phyloP scores from a whole-genome alignment of 805 yeast genomes.

The Wickerhamomyces bovis region DNA sequence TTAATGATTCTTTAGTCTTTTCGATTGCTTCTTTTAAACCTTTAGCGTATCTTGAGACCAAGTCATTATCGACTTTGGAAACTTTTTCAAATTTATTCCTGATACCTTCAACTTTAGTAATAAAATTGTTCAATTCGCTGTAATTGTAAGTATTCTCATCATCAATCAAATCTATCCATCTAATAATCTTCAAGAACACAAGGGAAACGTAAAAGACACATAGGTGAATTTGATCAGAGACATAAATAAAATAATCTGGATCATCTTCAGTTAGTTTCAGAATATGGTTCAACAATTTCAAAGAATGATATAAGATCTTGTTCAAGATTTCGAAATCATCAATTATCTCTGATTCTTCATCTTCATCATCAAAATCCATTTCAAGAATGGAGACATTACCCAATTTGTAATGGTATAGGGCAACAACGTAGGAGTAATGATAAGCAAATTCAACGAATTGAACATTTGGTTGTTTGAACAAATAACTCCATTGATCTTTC shows the following conservation, averaged over 20 bases:
- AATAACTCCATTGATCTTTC: constrained; percentile 64
- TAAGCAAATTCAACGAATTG: constrained; percentile 72
- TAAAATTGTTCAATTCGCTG: constrained; percentile 14
- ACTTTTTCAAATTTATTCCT: constrained; percentile 13
- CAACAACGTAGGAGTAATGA: constrained; percentile 51
- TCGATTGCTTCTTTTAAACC: constrained; percentile 11
- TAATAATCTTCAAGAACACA: constrained; percentile 18
- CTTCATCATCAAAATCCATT: constrained; percentile 4
- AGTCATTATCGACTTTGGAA: constrained; percentile 14
- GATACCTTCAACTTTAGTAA: constrained; percentile 15
- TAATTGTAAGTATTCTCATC: constrained; percentile 11
- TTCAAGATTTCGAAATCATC: constrained; percentile 18
- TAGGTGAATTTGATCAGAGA: constrained; percentile 67
- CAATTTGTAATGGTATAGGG: constrained; percentile 36
- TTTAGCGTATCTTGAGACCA: constrained; percentile 15
- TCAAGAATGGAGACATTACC: constrained; percentile 9
- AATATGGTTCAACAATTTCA: constrained; percentile 23
- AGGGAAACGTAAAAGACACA: constrained; percentile 20
- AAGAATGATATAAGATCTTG: constrained; percentile 21
- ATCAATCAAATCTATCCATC: constrained; percentile 20
- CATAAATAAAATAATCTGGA: constrained; percentile 56
- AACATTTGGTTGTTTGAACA: constrained; percentile 62
- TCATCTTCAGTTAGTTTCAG: constrained; percentile 13
- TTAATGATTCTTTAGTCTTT: not conserved
- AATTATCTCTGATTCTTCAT: constrained; percentile 10